These are phyloP conservation scores for Gloeopeniophorella convolvens DNA, from an alignment of 768 basidiomycete genomes.

Conservation along the genomic window DNA sequence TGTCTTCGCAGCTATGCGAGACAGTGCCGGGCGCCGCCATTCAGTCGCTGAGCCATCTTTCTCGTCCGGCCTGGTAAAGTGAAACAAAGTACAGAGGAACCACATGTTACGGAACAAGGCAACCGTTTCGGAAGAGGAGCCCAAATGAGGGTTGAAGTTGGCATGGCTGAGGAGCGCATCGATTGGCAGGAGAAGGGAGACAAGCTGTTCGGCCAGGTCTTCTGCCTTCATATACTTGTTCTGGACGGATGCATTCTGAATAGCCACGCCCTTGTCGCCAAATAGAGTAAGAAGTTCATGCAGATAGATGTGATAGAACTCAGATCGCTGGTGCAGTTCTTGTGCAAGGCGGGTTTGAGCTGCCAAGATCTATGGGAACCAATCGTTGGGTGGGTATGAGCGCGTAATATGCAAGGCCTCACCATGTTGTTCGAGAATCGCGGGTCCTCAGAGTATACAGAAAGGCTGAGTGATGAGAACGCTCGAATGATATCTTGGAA, in stretches of 20 bases:
- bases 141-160: constrained; percentile 55
- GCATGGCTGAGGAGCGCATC: constrained; percentile 74
- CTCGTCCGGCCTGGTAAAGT: constrained; percentile 53
- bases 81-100: constrained; percentile 87
- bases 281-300: constrained; percentile 82
- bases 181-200: constrained; percentile 84
- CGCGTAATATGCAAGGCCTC: neutral
- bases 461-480: constrained; percentile 79
- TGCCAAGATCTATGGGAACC: constrained; percentile 58
- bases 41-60: constrained; percentile 61
- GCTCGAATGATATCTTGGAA: constrained; percentile 80
- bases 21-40: constrained; percentile 72
- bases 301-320: constrained; percentile 74
- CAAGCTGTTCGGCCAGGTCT: constrained; percentile 81
- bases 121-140: constrained; percentile 53
- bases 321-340: constrained; percentile 65
- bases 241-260: constrained; percentile 71
- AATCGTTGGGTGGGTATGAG: neutral
- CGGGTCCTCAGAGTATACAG: constrained; percentile 84
- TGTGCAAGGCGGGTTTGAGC: constrained; percentile 87
- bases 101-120: constrained; percentile 87
- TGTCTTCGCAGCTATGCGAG: constrained; percentile 78
- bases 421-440: constrained; percentile 88
- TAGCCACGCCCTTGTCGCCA: constrained; percentile 84
- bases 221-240: constrained; percentile 68